Conservation (phyloP, 106 monocot genomes). For the Allium fistulosum region DNA sequence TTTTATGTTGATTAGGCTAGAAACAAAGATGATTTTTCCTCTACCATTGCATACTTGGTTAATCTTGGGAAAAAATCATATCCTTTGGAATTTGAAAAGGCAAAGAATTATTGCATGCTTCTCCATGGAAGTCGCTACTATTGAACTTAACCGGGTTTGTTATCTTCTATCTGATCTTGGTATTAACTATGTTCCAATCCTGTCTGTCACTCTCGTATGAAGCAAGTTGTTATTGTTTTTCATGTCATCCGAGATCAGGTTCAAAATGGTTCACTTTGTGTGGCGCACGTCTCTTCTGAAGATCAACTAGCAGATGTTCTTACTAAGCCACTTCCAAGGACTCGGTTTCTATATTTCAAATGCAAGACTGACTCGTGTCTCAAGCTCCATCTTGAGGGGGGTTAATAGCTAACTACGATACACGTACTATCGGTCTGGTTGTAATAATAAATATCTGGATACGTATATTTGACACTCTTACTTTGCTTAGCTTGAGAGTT, state of each 20-base stretch:
- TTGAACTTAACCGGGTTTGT: neutral
- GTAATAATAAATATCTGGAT: no score
- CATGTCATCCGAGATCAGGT: slow-evolving; percentile 1
- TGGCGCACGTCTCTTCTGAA: neutral
- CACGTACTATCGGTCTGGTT: no score
- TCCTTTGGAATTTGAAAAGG: no score
- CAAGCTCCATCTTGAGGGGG: no score
- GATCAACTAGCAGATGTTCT: neutral
- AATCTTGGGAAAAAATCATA: no score
- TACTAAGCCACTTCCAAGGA: neutral
- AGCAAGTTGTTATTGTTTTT: neutral
- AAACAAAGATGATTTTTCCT: no score
- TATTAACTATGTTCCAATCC: neutral
- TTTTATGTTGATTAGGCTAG: no score
- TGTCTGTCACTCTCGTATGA: neutral
- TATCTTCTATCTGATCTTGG: neutral
- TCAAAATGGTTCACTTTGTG: neutral
- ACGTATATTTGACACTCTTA: no score
- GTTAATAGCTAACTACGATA: no score
- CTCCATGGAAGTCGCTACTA: neutral
- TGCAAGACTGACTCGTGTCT: no score
- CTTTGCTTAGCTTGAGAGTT: no score
- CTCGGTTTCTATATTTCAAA: neutral
- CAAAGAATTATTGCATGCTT: neutral
- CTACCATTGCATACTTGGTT: no score